Percentiles rank a stretch among this genome's conserved stretches.
phyloP scores from a whole-genome alignment of 768 basidiomycete genomes.

The Mycena albidolilacea region DNA sequence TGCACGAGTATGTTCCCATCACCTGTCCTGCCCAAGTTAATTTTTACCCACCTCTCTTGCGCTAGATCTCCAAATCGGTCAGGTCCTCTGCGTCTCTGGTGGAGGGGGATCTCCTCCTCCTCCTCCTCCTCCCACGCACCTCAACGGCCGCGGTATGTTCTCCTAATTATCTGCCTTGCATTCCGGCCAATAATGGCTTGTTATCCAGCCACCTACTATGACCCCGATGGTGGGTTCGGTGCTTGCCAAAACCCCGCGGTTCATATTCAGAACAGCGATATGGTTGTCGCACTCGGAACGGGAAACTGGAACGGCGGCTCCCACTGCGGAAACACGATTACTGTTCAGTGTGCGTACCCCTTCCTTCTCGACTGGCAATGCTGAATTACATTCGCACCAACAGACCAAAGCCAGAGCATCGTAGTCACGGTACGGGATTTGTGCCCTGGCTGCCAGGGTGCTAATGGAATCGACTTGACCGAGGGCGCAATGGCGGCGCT shows the following conservation, averaged over 20 bases:
- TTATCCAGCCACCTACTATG: slow-evolving; percentile 28
- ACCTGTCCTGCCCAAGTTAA: too few species aligned
- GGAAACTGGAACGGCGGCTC: slow-evolving; percentile 27
- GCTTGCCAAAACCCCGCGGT: slow-evolving; percentile 16
- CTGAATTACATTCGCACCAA: slow-evolving; percentile 14
- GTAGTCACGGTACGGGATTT: slow-evolving; percentile 23
- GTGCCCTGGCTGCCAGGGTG: slow-evolving; percentile 33
- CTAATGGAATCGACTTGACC: slow-evolving; percentile 29
- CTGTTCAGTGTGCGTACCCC: slow-evolving; percentile 25
- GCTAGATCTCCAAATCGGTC: too few species aligned
- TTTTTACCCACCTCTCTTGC: too few species aligned
- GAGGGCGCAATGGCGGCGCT: slow-evolving; percentile 29
- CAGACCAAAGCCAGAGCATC: slow-evolving; percentile 23
- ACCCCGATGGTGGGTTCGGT: slow-evolving; percentile 26
- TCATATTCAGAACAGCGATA: slow-evolving; percentile 28
- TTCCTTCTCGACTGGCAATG: slow-evolving; percentile 9
- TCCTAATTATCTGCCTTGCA: too few species aligned
- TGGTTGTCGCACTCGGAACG: slow-evolving; percentile 26
- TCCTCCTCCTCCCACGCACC: too few species aligned
- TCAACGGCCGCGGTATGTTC: too few species aligned
- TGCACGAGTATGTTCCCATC: too few species aligned
- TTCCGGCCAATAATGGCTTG: neutral
- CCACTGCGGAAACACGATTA: too few species aligned
- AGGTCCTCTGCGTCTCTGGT: too few species aligned
- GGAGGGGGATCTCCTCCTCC: too few species aligned